phyloP scores from a whole-genome alignment of 257 asterid genomes.

The Capsicum pubescens region DNA sequence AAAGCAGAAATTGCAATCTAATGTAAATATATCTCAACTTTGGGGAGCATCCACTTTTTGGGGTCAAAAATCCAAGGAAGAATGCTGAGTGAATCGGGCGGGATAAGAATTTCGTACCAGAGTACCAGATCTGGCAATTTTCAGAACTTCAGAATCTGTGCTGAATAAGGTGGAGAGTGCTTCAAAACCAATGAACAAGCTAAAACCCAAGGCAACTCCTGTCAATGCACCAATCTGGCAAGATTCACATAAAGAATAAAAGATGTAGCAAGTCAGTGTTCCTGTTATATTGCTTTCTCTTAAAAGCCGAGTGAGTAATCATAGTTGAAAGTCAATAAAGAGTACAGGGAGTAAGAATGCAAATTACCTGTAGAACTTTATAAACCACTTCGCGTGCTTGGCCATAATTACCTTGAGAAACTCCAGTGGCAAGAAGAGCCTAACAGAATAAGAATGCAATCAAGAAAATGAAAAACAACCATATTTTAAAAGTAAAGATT shows the following conservation, averaged over 20 bases:
- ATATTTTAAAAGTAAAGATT: background rate
- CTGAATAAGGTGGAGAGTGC: conserved; percentile 75
- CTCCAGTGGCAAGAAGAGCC: conserved; percentile 90
- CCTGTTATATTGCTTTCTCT: conserved; percentile 22
- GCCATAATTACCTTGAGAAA: conserved; percentile 78
- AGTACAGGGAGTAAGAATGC: conserved; percentile 27
- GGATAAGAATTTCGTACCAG: conserved; percentile 60
- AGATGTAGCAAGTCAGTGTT: conserved; percentile 21
- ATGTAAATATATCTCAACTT: background rate
- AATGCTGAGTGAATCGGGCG: background rate
- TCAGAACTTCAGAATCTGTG: conserved; percentile 72
- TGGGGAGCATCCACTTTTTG: conserved; percentile 10
- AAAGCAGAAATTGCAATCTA: background rate
- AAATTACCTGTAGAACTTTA: conserved; percentile 79
- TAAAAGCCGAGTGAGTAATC: background rate
- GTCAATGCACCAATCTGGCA: conserved; percentile 67
- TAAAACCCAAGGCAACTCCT: conserved; percentile 69
- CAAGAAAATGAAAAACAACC: conserved; percentile 15
- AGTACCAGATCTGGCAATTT: conserved; percentile 79
- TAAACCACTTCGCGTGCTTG: conserved; percentile 75
- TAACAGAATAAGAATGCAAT: conserved; percentile 35
- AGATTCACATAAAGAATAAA: conserved; percentile 6
- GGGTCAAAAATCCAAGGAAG: conserved; percentile 5
- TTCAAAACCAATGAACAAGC: conserved; percentile 70
- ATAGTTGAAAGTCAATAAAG: background rate